These are phyloP conservation scores for Brassica carinata DNA, from an alignment of 345 rosid genomes.

Conservation along the genomic window DNA sequence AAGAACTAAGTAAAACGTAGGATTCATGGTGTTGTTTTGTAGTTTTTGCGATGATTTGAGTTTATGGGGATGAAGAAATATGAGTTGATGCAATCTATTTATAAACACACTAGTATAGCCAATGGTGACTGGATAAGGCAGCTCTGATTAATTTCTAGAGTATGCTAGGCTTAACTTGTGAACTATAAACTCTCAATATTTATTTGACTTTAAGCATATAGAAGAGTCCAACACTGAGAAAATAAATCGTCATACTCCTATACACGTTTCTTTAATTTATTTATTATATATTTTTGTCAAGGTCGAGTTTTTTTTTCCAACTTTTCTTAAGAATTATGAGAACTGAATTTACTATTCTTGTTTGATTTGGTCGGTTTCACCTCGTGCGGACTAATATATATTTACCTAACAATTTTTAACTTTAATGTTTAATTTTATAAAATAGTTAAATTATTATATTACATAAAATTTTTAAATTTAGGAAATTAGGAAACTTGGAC, in stretches of 20 bases:
- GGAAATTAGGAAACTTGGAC: too few species aligned
- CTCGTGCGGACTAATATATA: too few species aligned
- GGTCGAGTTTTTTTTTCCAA: background rate
- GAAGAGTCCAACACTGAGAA: background rate
- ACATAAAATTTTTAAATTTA: too few species aligned
- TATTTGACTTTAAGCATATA: background rate
- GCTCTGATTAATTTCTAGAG: background rate
- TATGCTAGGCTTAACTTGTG: conserved; percentile 1
- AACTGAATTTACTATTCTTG: background rate
- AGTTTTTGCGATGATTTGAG: background rate
- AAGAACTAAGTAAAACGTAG: conserved; percentile 16
- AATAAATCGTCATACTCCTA: background rate
- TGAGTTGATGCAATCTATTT: background rate
- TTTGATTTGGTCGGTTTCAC: background rate
- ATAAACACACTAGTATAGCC: background rate
- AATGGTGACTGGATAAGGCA: background rate
- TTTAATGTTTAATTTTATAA: too few species aligned
- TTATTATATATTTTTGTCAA: background rate
- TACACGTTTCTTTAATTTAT: conserved; percentile 2
- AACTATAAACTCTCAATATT: conserved; percentile 9
- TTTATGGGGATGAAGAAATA: background rate
- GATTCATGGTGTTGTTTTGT: background rate
- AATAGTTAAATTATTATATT: too few species aligned
- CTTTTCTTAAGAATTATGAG: background rate
- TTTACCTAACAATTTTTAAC: too few species aligned